A percentile compares a stretch with the other conserved stretches of the same genome.
Conservation (phyloP, 176 grass and related monocot species). For the Dendrocalamus sinicus region DNA sequence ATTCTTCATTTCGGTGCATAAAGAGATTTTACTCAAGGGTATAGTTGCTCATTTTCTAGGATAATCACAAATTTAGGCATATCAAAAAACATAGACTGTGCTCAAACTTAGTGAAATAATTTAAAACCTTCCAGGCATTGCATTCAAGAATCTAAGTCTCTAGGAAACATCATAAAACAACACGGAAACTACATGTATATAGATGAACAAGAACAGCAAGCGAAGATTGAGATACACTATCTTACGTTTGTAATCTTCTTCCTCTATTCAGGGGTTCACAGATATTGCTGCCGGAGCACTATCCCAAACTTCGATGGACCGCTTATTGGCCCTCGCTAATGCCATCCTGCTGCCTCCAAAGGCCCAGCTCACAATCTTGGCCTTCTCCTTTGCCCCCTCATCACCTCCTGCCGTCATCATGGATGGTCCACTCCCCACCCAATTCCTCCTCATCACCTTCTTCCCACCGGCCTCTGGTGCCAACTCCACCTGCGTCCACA, state of each 20-base stretch:
- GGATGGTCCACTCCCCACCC: conserved; percentile 56
- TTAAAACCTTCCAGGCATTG: background rate
- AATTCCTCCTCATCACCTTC: conserved; percentile 83
- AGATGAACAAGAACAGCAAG: conserved; percentile 17
- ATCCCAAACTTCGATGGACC: conserved; percentile 81
- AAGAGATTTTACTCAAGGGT: background rate
- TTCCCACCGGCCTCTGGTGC: conserved; percentile 46
- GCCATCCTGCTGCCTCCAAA: conserved; percentile 90
- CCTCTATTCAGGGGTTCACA: conserved; percentile 12
- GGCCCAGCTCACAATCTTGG: conserved; percentile 67
- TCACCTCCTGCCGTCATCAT: background rate
- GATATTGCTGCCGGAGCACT: conserved; percentile 25
- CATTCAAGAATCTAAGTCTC: conserved; percentile 14
- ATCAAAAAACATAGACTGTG: background rate
- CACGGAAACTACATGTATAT: background rate
- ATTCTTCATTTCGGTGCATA: conserved; percentile 17
- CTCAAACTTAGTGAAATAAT: background rate
- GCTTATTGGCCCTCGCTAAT: conserved; percentile 59
- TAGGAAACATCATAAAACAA: background rate
- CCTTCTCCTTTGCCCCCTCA: conserved; percentile 40
- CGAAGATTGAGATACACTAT: background rate
- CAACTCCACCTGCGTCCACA: conserved; percentile 72
- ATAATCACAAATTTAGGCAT: background rate
- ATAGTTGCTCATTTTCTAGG: background rate
- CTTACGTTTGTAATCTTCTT: conserved; percentile 29